These are phyloP conservation scores for Leucogyrophana mollusca DNA, from an alignment of 768 basidiomycete genomes.

Conservation along the genomic window DNA sequence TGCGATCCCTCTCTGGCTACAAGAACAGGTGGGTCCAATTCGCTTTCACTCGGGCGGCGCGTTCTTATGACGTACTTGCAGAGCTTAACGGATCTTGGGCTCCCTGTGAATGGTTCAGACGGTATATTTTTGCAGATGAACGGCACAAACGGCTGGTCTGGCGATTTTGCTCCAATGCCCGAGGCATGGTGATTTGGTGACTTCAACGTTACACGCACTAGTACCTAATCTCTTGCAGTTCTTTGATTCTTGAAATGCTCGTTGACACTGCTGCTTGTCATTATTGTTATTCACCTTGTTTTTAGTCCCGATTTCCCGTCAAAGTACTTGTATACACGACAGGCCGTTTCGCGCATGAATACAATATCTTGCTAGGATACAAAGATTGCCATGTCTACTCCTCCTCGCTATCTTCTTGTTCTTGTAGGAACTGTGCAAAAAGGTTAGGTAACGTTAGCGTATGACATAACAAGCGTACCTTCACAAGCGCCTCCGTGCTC, in stretches of 20 bases:
- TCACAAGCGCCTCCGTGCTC: slow-evolving; percentile 83
- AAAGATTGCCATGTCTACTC: slow-evolving; percentile 41
- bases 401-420: slow-evolving; percentile 78
- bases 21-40: slow-evolving; percentile 69
- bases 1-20: slow-evolving; percentile 88
- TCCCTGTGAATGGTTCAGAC: slow-evolving; percentile 91
- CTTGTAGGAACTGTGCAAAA: slow-evolving; percentile 81
- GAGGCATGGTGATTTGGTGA: slow-evolving; percentile 70
- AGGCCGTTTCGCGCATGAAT: too few species aligned
- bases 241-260: too few species aligned
- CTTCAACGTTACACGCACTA: too few species aligned
- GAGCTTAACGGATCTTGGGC: slow-evolving; percentile 85
- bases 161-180: slow-evolving; percentile 73
- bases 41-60: background rate
- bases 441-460: slow-evolving; percentile 5
- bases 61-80: slow-evolving; percentile 28
- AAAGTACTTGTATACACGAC: too few species aligned
- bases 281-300: too few species aligned
- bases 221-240: too few species aligned
- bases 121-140: slow-evolving; percentile 82
- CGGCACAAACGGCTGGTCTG: slow-evolving; percentile 71
- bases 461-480: slow-evolving; percentile 44
- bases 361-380: too few species aligned
- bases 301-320: too few species aligned
- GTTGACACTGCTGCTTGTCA: too few species aligned